Base-by-base conservation (phyloP, 2,329 filamentous ascomycete genomes). In the Pezicula carpinea region DNA sequence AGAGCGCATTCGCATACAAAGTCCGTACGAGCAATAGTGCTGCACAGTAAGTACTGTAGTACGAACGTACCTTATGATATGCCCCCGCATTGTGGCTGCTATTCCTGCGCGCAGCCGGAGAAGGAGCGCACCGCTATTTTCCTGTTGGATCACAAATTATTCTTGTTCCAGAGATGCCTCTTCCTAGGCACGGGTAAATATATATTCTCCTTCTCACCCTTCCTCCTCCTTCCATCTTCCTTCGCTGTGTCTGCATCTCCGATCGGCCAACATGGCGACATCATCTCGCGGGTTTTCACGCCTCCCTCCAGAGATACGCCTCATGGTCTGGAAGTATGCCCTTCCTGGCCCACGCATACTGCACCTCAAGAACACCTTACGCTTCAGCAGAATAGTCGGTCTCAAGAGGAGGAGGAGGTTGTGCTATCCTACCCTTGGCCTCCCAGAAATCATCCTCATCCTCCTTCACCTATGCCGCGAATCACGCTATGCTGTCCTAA, bases 291-390 rank as follows among this genome's bases (percentile, higher is more conserved):
- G 14, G 26, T 47, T 47, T 23, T 18, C 44, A 17, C 18, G 21
- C 14, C 38, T 47, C 17, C 44, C 44, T 2, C 38, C 44, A 6
- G 44, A 47, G 38, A 18, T 47, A 15, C 38, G 38, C 19, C 22
- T 15, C 41, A 68, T 72, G 48, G 69, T 74, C 49, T 66, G 68
- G 15, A 68, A 66, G 22, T 64, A 73, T 2, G 64, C 70, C 4
- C 60, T 74, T 5, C 65, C 69, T 3, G 59, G 64, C 15, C 74
- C 73, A 57, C 69, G 71, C 52, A 58, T 68, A 38, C 60, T 73
- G 35, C 19, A 18, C 33, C 15, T 46, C 11, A 46, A 46, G 26
- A 22, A 32, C 35, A 18, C 23, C n/a, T 18, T 18, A 15, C 14
- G n/a, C 34, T 8, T 26, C 33, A n/a, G 11, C n/a, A 22, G 41